Base-by-base conservation (phyloP, 768 basidiomycete species). In the Boletus patriciae region DNA sequence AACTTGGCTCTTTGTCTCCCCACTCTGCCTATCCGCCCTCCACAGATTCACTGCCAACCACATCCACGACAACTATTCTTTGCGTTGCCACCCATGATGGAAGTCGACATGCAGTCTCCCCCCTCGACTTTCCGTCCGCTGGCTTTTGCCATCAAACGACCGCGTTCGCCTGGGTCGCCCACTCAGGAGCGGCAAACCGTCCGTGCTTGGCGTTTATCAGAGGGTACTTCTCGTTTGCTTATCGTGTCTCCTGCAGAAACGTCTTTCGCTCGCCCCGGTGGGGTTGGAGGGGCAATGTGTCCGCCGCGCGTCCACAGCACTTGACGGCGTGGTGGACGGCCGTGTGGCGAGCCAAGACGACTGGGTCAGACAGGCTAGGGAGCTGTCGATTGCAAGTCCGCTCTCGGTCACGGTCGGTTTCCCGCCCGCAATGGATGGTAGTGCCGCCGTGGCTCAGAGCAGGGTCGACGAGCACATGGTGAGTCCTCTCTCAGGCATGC, bases 351-450 rank as follows among this genome's bases (percentile, higher is more conserved):
- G 73, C 18, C 79, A 82, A 10, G 89, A 90, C 55, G 88, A 91
- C 65, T 92, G 88, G 90, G 88, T 91, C 12, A 76, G 78, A 55
- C 87, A 85, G 65, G 81, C 90, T 5, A 79, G 82, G 52, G 85
- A 80, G 46, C 77, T 91, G 58, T 78, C 80, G n/a, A 86, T 91
- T 38, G 15, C 62, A 44, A 70, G 68, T 29, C 67, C 67, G 15
- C 42, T 67, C 25, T 48, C 63, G 6, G 57, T 66, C 54, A 45
- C 60, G 31, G 45, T 59, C 6, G 68, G 59, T 13, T 62, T 57
- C 19, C 55, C 55, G 36, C 27, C 46, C n/a, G 42, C 16, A 0
- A 13, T 52, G 43, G 43, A 37, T 15, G 54, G 46, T 18, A 19
- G 42, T 15, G 48, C 47, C 47, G 23, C 48, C 4, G 29, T 48